Base-by-base conservation (phyloP, 306 rosid species). In the Castanospermum australe region DNA sequence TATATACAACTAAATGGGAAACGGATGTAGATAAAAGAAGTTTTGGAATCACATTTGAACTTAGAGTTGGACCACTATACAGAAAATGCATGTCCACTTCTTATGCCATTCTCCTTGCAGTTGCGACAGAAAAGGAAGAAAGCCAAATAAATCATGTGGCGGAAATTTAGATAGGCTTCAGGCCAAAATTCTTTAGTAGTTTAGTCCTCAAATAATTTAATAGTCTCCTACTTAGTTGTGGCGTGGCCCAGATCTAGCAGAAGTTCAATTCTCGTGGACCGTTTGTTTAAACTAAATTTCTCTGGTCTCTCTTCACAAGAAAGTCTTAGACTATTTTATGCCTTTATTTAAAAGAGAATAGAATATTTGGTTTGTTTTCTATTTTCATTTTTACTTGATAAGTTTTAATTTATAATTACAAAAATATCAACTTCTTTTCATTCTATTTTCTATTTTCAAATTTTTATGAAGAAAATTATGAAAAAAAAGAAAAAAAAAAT, bases 11-110 rank as follows among this genome's bases (percentile, higher is more conserved):
- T 52, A 33, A 17, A 5, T 18, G 47, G 39, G 60, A 67, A 61
- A 68, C 38, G 22, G 39, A 59, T 18, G 32, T 42, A 13, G 32
- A 38, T 14, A 36, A 3, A 21, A 67, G 14, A 45, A 21, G 32
- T 30, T 48, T 22, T 36, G 65, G 36, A 78, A 68, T 32, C 76
- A 30, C 24, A 30, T 30, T 38, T 52, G 52, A 54, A 35, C 64
- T 14, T 42, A 47, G 21, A 14, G 4, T 6, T 57, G 71, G 81
- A 81, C 80, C 86, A 78, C 71, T 52, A 48, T 36, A 8, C 7
- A 17, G 8, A 39, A 67, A 38, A 21, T 51, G 67, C 54, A 69
- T 57, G 56, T 32, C 20, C 71, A n/a, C 25, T 66, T 50, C 63
- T 48, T 41, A 74, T 41, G 63, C 3, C 79, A 54, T 22, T 55